Conservation (phyloP, 1,284 basidiomycete genomes). For the Amylostereum areolatum region DNA sequence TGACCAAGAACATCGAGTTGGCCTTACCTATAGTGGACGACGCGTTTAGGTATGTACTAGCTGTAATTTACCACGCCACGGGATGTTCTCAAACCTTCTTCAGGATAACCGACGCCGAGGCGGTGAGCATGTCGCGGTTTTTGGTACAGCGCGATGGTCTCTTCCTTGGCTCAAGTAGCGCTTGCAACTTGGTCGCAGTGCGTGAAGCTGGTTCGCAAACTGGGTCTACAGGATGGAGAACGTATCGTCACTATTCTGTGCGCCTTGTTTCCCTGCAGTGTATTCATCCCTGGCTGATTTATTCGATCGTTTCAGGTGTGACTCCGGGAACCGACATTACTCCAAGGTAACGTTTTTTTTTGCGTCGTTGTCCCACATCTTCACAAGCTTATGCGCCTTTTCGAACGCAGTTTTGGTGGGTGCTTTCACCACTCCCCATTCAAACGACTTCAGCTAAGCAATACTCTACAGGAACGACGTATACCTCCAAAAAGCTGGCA, state of each 20-base stretch:
- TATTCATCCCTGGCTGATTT: slow-evolving; percentile 1
- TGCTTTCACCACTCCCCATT: background rate
- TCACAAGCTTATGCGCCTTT: background rate
- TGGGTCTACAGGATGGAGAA: slow-evolving; percentile 62
- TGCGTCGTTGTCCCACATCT: background rate
- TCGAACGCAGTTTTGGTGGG: background rate
- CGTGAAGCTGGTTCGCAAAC: slow-evolving; percentile 68
- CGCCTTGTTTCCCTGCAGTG: slow-evolving; percentile 20
- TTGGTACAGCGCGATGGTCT: slow-evolving; percentile 87
- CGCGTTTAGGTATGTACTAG: slow-evolving; percentile 66
- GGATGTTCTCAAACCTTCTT: slow-evolving; percentile 3
- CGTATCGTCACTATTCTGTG: slow-evolving; percentile 82
- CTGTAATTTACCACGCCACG: background rate
- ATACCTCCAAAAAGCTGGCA: slow-evolving; percentile 59
- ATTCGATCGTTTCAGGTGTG: slow-evolving; percentile 47
- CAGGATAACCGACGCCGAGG: slow-evolving; percentile 86
- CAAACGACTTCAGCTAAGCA: slow-evolving; percentile 3
- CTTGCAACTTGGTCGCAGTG: slow-evolving; percentile 93
- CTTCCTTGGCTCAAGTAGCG: slow-evolving; percentile 94
- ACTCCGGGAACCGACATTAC: slow-evolving; percentile 81
- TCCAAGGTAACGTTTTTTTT: slow-evolving; percentile 59
- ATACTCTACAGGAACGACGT: slow-evolving; percentile 65
- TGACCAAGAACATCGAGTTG: slow-evolving; percentile 83
- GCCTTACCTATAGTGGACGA: slow-evolving; percentile 82
- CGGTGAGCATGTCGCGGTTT: slow-evolving; percentile 88